These are phyloP conservation scores for Macaranga tanarius DNA, from an alignment of 441 rosid species.

Conservation along the genomic window DNA sequence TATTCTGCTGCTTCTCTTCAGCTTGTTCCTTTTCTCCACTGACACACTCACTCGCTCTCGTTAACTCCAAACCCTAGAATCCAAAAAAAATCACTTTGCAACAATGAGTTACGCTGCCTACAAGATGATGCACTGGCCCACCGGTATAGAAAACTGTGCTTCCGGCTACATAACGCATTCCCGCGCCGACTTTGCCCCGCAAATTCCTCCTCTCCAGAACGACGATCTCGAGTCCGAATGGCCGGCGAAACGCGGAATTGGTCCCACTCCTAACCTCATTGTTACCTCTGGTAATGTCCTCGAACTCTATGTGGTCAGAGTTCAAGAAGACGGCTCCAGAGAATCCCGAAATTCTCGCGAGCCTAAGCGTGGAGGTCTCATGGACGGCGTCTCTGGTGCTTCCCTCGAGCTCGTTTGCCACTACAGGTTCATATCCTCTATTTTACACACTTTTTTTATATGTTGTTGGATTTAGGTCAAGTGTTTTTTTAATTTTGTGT, in stretches of 20 bases:
- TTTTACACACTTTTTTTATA: not conserved
- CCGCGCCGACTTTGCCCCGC: slow-evolving; percentile 61
- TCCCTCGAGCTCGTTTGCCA: slow-evolving; percentile 96
- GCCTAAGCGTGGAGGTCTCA: slow-evolving; percentile 65
- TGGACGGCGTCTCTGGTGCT: slow-evolving; percentile 82
- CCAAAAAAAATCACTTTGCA: slow-evolving; percentile 3
- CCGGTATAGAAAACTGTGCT: slow-evolving; percentile 80
- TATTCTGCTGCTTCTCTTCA: too few species aligned
- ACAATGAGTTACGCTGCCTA: slow-evolving; percentile 92
- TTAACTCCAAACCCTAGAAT: slow-evolving; percentile 32
- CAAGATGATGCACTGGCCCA: slow-evolving; percentile 98
- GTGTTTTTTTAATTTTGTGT: not conserved
- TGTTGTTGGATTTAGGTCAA: not conserved
- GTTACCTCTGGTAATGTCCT: slow-evolving; percentile 77
- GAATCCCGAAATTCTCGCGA: slow-evolving; percentile 49
- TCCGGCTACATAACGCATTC: slow-evolving; percentile 86
- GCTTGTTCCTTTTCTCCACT: not conserved
- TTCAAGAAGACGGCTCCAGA: slow-evolving; percentile 61
- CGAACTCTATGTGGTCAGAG: slow-evolving; percentile 82
- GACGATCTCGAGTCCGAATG: slow-evolving; percentile 76
- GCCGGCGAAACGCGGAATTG: slow-evolving; percentile 57
- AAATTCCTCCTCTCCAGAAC: slow-evolving; percentile 45
- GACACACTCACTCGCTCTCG: not conserved
- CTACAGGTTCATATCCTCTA: slow-evolving; percentile 49
- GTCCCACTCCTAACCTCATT: slow-evolving; percentile 75